Evolutionary conservation across 805 yeast genomes (phyloP).

Genomic region (Candida nanaspora): DNA sequence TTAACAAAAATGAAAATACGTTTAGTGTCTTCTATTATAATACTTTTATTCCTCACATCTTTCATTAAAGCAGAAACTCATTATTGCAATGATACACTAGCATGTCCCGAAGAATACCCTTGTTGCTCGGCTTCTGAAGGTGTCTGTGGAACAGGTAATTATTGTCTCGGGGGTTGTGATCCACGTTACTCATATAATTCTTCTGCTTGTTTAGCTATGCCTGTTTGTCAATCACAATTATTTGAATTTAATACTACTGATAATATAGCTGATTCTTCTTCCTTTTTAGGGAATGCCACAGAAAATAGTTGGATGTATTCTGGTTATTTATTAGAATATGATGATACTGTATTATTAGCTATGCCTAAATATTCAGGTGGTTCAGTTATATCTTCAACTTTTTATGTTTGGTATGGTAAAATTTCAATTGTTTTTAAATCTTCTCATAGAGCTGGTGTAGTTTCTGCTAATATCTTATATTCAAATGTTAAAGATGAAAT

Average conservation of each 20-base stretch:
- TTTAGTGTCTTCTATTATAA: no score
- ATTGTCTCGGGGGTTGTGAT: conserved; percentile 86
- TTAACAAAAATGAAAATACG: no score
- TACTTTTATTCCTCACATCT: no score
- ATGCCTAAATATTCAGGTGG: conserved; percentile 77
- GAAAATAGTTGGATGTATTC: conserved; percentile 65
- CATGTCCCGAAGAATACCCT: conserved; percentile 75
- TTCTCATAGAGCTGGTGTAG: conserved; percentile 73
- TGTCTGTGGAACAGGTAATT: conserved; percentile 29
- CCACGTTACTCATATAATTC: conserved; percentile 58
- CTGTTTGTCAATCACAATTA: conserved; percentile 52
- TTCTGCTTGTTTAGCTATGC: conserved; percentile 80
- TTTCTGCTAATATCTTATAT: conserved; percentile 73
- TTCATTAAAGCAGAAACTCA: conserved; percentile 7
- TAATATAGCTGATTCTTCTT: conserved; percentile 14
- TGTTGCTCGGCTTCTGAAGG: conserved; percentile 81
- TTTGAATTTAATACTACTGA: conserved; percentile 30
- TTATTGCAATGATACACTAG: conserved; percentile 44
- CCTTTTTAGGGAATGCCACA: conserved; percentile 58
- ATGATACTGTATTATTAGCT: conserved; percentile 55
- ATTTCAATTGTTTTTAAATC: conserved; percentile 62
- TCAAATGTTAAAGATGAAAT: conserved; percentile 88
- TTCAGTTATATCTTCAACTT: conserved; percentile 72
- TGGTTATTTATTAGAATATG: conserved; percentile 49
- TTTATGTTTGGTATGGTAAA: conserved; percentile 85